A percentile compares a stretch with the other conserved stretches of the same genome.
These are phyloP conservation scores for Hypocreales sp. DNA, from an alignment of 2,329 filamentous ascomycete species.

Conservation along the genomic window DNA sequence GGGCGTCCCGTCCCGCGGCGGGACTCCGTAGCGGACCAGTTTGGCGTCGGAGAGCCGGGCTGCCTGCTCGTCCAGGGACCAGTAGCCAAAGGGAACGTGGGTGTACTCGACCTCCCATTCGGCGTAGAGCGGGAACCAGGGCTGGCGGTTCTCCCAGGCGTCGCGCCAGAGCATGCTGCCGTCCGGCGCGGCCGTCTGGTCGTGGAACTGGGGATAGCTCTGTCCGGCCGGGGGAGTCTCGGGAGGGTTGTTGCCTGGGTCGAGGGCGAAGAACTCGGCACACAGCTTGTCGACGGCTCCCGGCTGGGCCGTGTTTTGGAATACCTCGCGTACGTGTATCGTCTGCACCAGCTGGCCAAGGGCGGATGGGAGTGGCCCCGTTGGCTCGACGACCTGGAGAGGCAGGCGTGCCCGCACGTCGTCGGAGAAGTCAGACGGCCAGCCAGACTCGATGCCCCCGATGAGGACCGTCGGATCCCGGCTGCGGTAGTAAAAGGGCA, in stretches of 20 bases:
- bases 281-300: too few relatives aligned
- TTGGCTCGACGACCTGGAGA: constrained; percentile 1
- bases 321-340: constrained; percentile 1
- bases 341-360: background rate
- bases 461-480: constrained; percentile 23
- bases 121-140: constrained; percentile 23
- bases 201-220: constrained; percentile 4
- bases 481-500: constrained; percentile 11
- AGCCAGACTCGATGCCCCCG: constrained; percentile 19
- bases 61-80: constrained; percentile 13
- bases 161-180: constrained; percentile 14
- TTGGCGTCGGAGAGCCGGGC: constrained; percentile 3
- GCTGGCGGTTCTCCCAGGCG: constrained; percentile 17
- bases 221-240: background rate
- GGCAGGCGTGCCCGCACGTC: constrained; percentile 2
- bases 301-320: constrained; percentile 1
- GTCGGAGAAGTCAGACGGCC: constrained; percentile 20
- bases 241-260: constrained; percentile 1
- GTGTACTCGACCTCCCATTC: constrained; percentile 28
- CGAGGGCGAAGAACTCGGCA: constrained; percentile 2
- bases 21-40: constrained; percentile 2
- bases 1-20: constrained; percentile 1
- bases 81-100: constrained; percentile 18
- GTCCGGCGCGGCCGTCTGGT: background rate
- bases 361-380: background rate